Evolutionary conservation across 768 basidiomycete species (phyloP).

Genomic region (Podaxis rugospora): DNA sequence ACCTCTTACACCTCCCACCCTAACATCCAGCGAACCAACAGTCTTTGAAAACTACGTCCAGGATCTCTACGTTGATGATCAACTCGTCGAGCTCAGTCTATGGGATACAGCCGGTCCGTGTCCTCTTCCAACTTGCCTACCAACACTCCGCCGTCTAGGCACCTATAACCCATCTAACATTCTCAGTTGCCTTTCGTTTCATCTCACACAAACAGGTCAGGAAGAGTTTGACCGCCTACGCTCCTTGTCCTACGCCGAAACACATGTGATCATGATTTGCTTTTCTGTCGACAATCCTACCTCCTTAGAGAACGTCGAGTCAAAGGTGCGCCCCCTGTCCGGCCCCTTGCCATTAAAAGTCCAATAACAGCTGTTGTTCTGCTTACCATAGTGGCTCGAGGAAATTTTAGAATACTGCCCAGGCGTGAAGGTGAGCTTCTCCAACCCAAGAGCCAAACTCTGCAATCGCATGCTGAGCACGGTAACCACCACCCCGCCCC

Average conservation of each 20-base stretch:
- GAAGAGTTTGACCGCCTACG: conserved; percentile 94
- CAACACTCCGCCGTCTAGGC: not conserved
- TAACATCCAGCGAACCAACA: conserved; percentile 67
- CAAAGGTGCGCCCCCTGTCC: conserved; percentile 53
- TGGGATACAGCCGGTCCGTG: conserved; percentile 95
- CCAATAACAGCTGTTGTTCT: not conserved
- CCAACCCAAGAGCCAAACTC: not conserved
- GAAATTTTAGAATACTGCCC: conserved; percentile 92
- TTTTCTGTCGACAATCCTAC: conserved; percentile 95
- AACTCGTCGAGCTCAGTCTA: conserved; percentile 83
- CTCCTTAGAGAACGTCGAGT: conserved; percentile 95
- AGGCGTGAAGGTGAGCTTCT: conserved; percentile 76
- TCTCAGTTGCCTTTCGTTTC: conserved; percentile 11
- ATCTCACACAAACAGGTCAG: conserved; percentile 55
- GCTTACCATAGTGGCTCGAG: conserved; percentile 72
- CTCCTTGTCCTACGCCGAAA: conserved; percentile 95
- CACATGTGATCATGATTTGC: conserved; percentile 94
- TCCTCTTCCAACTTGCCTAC: not conserved
- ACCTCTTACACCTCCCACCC: not conserved
- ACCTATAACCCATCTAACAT: conserved; percentile 4
- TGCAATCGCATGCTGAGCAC: too few species aligned
- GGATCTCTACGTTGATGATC: conserved; percentile 82
- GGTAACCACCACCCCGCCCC: not conserved
- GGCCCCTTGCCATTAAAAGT: too few species aligned
- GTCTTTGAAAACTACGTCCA: conserved; percentile 99